Evolutionary conservation across 352 stramenopile genomes (phyloP).

Genomic region (Globisporangium nodosum): DNA sequence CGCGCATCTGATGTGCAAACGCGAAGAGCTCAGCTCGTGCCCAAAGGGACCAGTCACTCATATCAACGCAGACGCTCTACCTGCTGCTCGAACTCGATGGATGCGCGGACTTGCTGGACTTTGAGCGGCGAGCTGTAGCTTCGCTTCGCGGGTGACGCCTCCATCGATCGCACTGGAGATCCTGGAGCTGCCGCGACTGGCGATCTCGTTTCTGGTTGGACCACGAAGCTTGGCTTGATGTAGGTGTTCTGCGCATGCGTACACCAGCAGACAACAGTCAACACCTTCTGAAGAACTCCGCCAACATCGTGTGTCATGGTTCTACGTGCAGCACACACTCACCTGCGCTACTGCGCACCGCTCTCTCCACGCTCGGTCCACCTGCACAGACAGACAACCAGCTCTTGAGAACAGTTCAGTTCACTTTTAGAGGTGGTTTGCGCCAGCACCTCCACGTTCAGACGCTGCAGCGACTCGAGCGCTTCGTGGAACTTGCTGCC

Average conservation of each 20-base stretch:
- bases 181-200: background rate
- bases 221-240: constrained; percentile 32
- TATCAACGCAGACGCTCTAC: background rate
- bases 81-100: constrained; percentile 2
- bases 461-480: constrained; percentile 28
- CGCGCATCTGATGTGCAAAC: background rate
- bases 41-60: background rate
- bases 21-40: background rate
- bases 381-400: background rate
- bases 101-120: background rate
- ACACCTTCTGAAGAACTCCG: background rate
- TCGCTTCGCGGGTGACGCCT: background rate
- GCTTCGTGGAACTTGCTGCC: constrained; percentile 31
- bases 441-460: constrained; percentile 14
- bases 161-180: background rate
- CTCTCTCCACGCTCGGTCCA: constrained; percentile 18
- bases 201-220: constrained; percentile 13
- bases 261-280: background rate
- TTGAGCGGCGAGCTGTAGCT: constrained; percentile 2
- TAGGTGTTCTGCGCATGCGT: constrained; percentile 14
- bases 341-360: constrained; percentile 15
- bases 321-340: background rate
- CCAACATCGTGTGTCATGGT: too few species aligned
- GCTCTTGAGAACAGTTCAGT: constrained; percentile 11
- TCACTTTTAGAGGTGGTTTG: constrained; percentile 3